Evolutionary conservation across 805 yeast species (phyloP), one percentile per base, ranked within the genome.

Genomic region (Maudiozyma saulgeensis): DNA sequence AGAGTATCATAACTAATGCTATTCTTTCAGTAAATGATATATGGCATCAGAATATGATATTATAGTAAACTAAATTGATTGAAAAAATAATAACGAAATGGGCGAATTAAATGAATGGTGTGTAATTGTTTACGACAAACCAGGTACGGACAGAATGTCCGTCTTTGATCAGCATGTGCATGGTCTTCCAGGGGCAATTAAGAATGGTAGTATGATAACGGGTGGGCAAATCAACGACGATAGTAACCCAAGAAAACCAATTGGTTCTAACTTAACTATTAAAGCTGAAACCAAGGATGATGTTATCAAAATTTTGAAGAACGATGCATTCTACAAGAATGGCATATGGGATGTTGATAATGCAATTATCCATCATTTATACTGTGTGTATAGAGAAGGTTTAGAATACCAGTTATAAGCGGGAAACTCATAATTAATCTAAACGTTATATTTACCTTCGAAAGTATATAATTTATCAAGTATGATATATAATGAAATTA

Each of bases 211-310:
- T 16, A 28, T 43, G 38, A 18, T 43, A 6, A 32, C 45, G 7
- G 45, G 45, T 15, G 45, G 45, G 12, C 45, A 43, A 15, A 43
- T 43, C 18, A 43, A 31, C 19, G 45, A 43, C 15, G 45, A 43
- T 13, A 43, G 45, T 37, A 38, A 43, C n/a, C 45, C 45, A 31
- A 43, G 45, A 31, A 43, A 43, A 23, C 45, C 45, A 43, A 43
- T 43, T 43, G 45, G 45, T 32, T 43, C 45, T 8, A 43, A 19
- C 16, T 32, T 43, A 6, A 31, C 31, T 16, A 43, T 43, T 43
- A 43, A 37, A 43, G 45, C 45, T 31, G 38, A 43, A 19, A 43
- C 45, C n/a, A 43, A 43, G 16, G 45, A 43, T 6, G 45, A 43
- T 43, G 45, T 43, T 19, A 31, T 43, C 23, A 21, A 43, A 6